These are phyloP conservation scores for Sporothrix sp. DNA, from an alignment of 2,329 filamentous ascomycete genomes.

Conservation along the genomic window DNA sequence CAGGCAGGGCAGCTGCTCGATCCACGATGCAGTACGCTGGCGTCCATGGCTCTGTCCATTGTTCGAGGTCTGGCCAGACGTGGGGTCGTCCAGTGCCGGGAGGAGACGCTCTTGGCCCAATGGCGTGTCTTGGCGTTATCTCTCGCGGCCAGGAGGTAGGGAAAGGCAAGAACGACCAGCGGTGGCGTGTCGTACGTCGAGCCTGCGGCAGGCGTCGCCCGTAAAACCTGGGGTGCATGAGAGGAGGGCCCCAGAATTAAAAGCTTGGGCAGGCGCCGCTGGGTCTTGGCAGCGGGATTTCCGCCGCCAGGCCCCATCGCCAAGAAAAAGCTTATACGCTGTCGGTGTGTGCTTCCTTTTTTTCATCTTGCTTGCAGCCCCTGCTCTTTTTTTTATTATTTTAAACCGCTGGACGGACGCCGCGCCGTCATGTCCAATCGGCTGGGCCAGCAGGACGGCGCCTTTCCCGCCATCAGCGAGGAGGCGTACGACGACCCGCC, in stretches of 20 bases:
- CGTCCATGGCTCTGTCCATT: background rate
- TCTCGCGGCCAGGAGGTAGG: too few relatives aligned
- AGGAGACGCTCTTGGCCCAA: conserved; percentile 13
- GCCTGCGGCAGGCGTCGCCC: background rate
- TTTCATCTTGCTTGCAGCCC: too few relatives aligned
- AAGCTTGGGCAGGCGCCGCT: background rate
- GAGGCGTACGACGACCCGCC: conserved; percentile 11
- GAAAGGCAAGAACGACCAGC: background rate
- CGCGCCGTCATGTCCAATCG: background rate
- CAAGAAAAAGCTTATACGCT: conserved; percentile 12
- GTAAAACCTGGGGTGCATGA: conserved; percentile 10
- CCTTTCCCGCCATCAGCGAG: background rate
- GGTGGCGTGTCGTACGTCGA: too few relatives aligned
- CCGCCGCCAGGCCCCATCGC: conserved; percentile 2
- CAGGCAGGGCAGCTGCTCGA: too few relatives aligned
- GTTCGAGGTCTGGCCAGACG: background rate
- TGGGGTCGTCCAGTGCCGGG: too few relatives aligned
- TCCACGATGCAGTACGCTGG: too few relatives aligned
- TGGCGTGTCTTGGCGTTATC: conserved; percentile 17
- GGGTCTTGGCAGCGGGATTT: conserved; percentile 12
- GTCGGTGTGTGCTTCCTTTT: background rate
- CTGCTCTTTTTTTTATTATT: background rate
- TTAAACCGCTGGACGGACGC: background rate
- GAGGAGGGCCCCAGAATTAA: background rate
- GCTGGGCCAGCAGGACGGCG: background rate